Conservation (phyloP, 305 asterid species). For the Fraxinus latifolia region DNA sequence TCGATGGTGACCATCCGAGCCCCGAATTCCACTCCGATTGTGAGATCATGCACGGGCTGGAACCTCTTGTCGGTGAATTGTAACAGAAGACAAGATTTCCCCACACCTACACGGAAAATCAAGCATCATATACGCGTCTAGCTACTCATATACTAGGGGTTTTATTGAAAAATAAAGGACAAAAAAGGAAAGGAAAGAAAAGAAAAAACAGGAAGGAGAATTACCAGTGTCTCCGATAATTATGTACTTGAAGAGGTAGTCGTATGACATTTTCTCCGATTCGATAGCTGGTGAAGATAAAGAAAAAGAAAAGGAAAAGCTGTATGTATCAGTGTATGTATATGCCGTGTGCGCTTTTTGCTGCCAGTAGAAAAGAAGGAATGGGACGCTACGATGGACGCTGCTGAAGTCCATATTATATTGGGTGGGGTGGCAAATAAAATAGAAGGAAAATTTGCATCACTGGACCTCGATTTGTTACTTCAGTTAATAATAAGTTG, state of each 20-base stretch:
- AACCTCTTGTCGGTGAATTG: slow-evolving; percentile 88
- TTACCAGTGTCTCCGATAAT: slow-evolving; percentile 68
- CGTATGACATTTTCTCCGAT: slow-evolving; percentile 48
- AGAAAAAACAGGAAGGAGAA: neutral
- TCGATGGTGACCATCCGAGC: slow-evolving; percentile 78
- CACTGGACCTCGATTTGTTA: neutral
- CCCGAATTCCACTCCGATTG: slow-evolving; percentile 87
- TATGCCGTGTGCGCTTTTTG: neutral
- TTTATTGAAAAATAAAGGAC: neutral
- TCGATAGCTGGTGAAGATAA: slow-evolving; percentile 6
- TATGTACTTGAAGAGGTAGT: slow-evolving; percentile 63
- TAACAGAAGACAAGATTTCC: slow-evolving; percentile 79
- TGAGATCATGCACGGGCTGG: slow-evolving; percentile 87
- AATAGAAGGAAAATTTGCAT: neutral
- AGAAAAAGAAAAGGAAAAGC: slow-evolving; percentile 4
- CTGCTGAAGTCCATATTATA: neutral
- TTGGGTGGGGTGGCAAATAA: neutral
- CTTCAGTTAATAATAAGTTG: neutral
- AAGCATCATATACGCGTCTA: neutral
- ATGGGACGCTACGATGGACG: neutral
- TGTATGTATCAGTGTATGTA: neutral
- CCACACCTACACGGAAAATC: slow-evolving; percentile 52
- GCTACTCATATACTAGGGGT: slow-evolving; percentile 16
- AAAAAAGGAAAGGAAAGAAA: too few species aligned
- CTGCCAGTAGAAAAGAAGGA: neutral